A percentile compares a stretch with the other conserved stretches of the same genome.
phyloP scores from a whole-genome alignment of 2,329 filamentous ascomycete genomes.

The Samsoniella hepiali region DNA sequence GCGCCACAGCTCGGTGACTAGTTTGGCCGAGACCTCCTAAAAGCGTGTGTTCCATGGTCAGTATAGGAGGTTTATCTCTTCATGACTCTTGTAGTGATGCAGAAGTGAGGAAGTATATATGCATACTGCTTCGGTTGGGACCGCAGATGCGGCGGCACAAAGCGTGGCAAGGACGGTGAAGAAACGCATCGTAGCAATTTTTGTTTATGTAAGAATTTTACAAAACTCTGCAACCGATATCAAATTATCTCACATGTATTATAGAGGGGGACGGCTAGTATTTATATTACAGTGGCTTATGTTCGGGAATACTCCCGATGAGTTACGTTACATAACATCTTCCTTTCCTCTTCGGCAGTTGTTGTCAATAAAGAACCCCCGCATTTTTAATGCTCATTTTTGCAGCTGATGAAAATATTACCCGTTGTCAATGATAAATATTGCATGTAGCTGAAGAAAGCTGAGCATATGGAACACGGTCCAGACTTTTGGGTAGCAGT shows the following conservation, averaged over 20 bases:
- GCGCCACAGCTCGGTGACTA: slow-evolving; percentile 10
- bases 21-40: not conserved
- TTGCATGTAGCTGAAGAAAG: not conserved
- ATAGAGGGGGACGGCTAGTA: too few relatives aligned
- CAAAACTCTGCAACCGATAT: not conserved
- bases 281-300: not conserved
- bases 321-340: not conserved
- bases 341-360: too few relatives aligned
- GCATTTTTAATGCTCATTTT: not conserved
- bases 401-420: not conserved
- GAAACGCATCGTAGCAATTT: slow-evolving; percentile 3
- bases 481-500: not conserved
- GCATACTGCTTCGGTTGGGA: not conserved
- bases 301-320: not conserved
- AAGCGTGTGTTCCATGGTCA: not conserved
- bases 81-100: not conserved
- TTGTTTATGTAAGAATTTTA: not conserved
- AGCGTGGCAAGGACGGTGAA: slow-evolving; percentile 7
- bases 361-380: not conserved
- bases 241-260: not conserved
- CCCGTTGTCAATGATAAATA: not conserved
- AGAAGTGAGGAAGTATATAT: not conserved
- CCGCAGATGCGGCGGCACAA: not conserved
- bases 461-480: not conserved
- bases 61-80: not conserved